Base-by-base conservation (phyloP, 805 yeast genomes). In the Maudiozyma serrabonitensis region DNA sequence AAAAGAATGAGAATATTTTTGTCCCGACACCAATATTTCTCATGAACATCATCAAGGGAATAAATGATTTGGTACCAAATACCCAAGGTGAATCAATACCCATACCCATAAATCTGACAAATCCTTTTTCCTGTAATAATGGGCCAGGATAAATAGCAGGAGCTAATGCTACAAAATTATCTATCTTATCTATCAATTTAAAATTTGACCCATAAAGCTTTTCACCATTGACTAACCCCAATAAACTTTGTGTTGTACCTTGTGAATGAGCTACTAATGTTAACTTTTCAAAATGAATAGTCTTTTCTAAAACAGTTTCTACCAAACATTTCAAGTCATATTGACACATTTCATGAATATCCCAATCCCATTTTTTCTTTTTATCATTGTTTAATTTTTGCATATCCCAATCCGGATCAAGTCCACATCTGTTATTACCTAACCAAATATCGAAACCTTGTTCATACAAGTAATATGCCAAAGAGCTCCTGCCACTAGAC, bases 121-220 rank as follows among this genome's bases (percentile, higher is more conserved):
- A 85, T 2, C 67, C 41, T 46, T 82, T 76, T 25, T 76, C 78
- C 56, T 84, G 78, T 28, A 91, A 70, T 43, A 89, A 67, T 1
- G 80, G 72, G 0, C 98, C 98, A 0, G 95, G 95, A 61, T 79
- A 93, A 2, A 89, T 82, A 0, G 98, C 98, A 0, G 99, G 98
- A 0, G 97, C 86, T 48, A 91, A 67, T 0, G 91, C 87, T 28
- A 87, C 72, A 59, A 87, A 87, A 48, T 77, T 74, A 48, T 81
- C 82, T 18, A 91, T 64, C 53, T 80, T 81, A 4, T 70, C 67
- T 44, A 80, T 79, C 38, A 79, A 56, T 15, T 66, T 57, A 64
- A 47, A 76, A 23, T 54, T 56, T 9, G 56, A 53, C 26, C 51
- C 38, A 40, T 60, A 61, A 2, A 65, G 32, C 18, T 55, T 41